Evolutionary conservation across 441 rosid species (phyloP), one percentile per base, ranked within the genome.

Genomic region (Arabidopsis hybrid): DNA sequence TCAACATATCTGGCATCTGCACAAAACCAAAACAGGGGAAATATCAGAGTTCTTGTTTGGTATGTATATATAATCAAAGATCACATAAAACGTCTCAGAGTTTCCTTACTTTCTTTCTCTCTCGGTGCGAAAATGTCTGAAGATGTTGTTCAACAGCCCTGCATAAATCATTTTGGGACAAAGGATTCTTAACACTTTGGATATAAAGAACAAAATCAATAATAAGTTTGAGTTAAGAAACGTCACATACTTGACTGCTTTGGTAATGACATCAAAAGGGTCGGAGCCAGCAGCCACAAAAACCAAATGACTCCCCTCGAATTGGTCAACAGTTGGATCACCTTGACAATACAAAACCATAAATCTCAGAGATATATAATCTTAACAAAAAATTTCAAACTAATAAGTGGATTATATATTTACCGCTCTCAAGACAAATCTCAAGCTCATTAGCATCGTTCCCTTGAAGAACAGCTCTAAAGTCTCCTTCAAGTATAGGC

Each of bases 341-440:
- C 93, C 97, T 42, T 85, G 63, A 58, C 39, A 47, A 74, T 0
- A 14, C 1, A 21, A 60, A 61, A 49, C 53, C 53, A 58, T 34
- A 26, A 4, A 17, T 49, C 29, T 49, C 17, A 49, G 29, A 49
- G 29, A 17, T 16, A 49, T n/a, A n/a, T n/a, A 57, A 57, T 58
- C 36, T n/a, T 53, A 2, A 26, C 6, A 59, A 8, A 26, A 9
- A 21, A 4, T 0, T 2, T 32, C 65, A 18, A 18, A 18, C 21
- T 18, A 18, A 18, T 18, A 1, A 18, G 21, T 18, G 21, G 21
- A 18, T 18, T 18, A 18, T 18, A 18, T 18, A 18, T 80, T 57
- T 14, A 89, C 97, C 95, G 60, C 95, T 88, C 81, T 91, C 95
- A 12, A 85, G 71, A 79, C 91, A 89, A 80, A 89, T 83, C 62